Evolutionary conservation across 148 eudicot genomes (phyloP).

Genomic region (Nepenthes gracilis): DNA sequence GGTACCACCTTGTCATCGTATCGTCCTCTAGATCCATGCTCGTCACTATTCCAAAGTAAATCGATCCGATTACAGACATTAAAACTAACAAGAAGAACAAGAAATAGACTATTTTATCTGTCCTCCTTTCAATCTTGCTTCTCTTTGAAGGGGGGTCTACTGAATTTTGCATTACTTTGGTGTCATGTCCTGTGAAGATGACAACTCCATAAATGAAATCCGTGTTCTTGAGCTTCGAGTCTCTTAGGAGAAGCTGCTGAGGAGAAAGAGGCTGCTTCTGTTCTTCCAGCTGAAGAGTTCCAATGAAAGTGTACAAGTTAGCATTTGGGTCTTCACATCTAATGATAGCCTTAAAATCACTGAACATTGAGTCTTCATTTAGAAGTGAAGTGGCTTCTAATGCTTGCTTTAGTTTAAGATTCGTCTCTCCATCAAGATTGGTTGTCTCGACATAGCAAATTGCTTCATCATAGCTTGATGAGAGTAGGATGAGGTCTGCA

Average conservation of each 20-base stretch:
- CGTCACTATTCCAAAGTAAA: slow-evolving; percentile 35
- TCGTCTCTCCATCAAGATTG: slow-evolving; percentile 66
- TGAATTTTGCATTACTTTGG: slow-evolving; percentile 58
- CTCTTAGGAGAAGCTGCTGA: slow-evolving; percentile 55
- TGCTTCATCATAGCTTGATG: slow-evolving; percentile 58
- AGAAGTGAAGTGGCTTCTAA: slow-evolving; percentile 31
- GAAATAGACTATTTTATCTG: slow-evolving; percentile 43
- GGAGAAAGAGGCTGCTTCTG: slow-evolving; percentile 33
- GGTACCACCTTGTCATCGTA: slow-evolving; percentile 50
- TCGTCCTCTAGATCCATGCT: slow-evolving; percentile 32
- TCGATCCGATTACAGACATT: slow-evolving; percentile 34
- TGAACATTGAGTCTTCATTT: slow-evolving; percentile 33
- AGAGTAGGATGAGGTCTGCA: slow-evolving; percentile 51
- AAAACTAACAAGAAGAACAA: slow-evolving; percentile 30
- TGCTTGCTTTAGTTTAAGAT: slow-evolving; percentile 55
- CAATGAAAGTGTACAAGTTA: slow-evolving; percentile 48
- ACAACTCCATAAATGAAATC: slow-evolving; percentile 53
- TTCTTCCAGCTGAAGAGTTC: slow-evolving; percentile 33
- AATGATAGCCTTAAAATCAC: slow-evolving; percentile 32
- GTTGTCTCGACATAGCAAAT: slow-evolving; percentile 69
- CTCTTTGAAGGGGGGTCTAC: slow-evolving; percentile 61
- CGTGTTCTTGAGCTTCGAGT: slow-evolving; percentile 55
- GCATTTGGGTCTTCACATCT: slow-evolving; percentile 75
- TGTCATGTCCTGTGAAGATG: slow-evolving; percentile 61
- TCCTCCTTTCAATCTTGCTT: slow-evolving; percentile 53